Evolutionary conservation across 163 green algal species (phyloP), one percentile per base, ranked within the genome.

Genomic region (Prototheca cutis): DNA sequence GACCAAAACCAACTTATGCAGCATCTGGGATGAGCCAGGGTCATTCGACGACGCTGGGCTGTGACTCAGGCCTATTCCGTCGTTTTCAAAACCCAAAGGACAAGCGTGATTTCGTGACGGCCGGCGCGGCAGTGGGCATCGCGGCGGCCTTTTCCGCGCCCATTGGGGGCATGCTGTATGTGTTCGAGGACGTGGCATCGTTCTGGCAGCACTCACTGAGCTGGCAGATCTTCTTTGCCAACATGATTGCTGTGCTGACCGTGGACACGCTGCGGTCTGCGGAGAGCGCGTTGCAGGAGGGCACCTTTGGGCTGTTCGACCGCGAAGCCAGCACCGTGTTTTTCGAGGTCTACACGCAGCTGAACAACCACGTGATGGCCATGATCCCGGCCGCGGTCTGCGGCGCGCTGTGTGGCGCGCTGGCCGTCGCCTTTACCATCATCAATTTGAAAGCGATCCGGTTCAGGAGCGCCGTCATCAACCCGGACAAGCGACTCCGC

Each of bases 101-200:
- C 74, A 91, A 94, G 70, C 80, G 88, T 3, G 88, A 95, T 67
- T 95, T 95, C 78, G 87, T 94, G 28, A 94, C 88, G 4, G 88
- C 87, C 18, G 87, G 87, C 6, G 82, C 84, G 25, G 77, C 81
- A 4, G 85, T 89, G 31, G 87, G 87, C 21, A 82, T 94, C 7
- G 87, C 87, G 6, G 72, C 83, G 19, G 87, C 87, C 15, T 95
- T 95, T 72, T 84, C 84, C 5, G 84, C 86, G 7, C 84, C 86
- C 31, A 81, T 94, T 28, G 86, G 84, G 4, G 87, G 87, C n/a
- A 81, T 95, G 68, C 78, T 95, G 48, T 95, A 94, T 70, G 84
- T 88, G 15, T 92, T 93, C 68, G 87, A 95, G 71, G 88, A 95
- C 78, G 77, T 95, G 42, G 85, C 88, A 3, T 84, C 68, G 48